phyloP scores from a whole-genome alignment of 305 asterid species.

The Solanum chacoense region DNA sequence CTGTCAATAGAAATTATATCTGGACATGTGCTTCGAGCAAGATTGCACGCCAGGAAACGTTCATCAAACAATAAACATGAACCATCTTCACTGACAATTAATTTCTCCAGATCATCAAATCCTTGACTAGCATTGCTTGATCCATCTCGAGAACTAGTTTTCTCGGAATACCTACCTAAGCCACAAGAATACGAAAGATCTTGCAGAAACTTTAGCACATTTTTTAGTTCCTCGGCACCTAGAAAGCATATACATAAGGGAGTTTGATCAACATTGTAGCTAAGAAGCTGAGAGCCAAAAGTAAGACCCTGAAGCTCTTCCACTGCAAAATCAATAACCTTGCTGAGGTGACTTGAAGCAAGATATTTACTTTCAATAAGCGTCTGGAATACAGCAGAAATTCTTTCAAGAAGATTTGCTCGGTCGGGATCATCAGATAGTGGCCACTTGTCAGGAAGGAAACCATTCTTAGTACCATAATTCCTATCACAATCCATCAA shows the following conservation, averaged over 20 bases:
- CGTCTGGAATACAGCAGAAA: conserved; percentile 46
- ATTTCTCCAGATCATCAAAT: conserved; percentile 47
- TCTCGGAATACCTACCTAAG: conserved; percentile 55
- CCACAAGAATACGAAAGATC: conserved; percentile 73
- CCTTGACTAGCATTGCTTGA: conserved; percentile 22
- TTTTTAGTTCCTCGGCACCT: conserved; percentile 65
- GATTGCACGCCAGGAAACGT: conserved; percentile 43
- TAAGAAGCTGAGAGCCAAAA: conserved; percentile 59
- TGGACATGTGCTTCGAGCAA: conserved; percentile 20
- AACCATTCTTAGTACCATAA: conserved; percentile 36
- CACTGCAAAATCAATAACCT: conserved; percentile 75
- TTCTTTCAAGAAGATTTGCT: conserved; percentile 68
- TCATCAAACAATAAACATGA: conserved; percentile 60
- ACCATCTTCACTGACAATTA: conserved; percentile 51
- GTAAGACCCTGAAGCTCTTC: conserved; percentile 76
- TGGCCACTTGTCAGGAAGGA: conserved; percentile 56
- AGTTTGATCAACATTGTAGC: conserved; percentile 51
- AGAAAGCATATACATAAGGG: conserved; percentile 78
- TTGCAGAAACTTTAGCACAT: conserved; percentile 71
- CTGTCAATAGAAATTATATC: conserved; percentile 23
- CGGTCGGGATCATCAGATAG: conserved; percentile 77
- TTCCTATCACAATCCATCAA: conserved; percentile 86
- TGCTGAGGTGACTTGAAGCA: conserved; percentile 73
- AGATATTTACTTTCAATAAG: conserved; percentile 63
- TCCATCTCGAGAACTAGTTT: conserved; percentile 33